Evolutionary conservation across 257 asterid species (phyloP), one percentile per base, ranked within the genome.

Genomic region (Nicotiana otophora): DNA sequence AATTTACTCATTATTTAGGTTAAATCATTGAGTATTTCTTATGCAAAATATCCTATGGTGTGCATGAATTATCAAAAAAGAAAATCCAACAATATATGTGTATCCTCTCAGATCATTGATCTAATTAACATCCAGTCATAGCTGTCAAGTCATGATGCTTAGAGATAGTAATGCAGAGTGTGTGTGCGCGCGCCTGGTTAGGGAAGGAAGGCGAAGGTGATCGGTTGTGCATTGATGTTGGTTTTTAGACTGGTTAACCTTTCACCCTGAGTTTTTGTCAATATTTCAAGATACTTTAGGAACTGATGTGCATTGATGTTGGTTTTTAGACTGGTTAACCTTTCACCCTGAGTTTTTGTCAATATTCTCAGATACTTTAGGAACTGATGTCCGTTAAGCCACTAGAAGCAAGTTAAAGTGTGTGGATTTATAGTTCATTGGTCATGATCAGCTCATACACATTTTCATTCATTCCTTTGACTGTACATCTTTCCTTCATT

Each of bases 1-100:
- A 75, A 86, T 87, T 62, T 33, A 39, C 68, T 72, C 82, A 77
- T 85, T 57, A 72, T 81, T 86, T 5, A 72, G 65, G 82, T 72
- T 46, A 82, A 31, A 70, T 28, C 66, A 70, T 8, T 74, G 80
- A 74, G 80, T 51, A 74, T 51, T 31, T 74, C 80, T 74, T 74
- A 74, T 51, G 42, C 80, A 26, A 74, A 74, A 26, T 39, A 48
- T 74, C 60, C 36, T 15, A 16, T 26, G 42, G 17, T 1, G 39
- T 48, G 42, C 53, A 26, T 74, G 60, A 46, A 72, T 46, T 11
- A 20, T 46, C 0, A 3, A 15, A 48, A 48, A 48, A 74, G 42
- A 51, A 72, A 51, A 74, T 8, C 16, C 53, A 67, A 67, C 19
- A 7, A 67, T 65, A 14, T 36, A 48, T 48, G 42, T 74, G 28